A percentile compares a stretch with the other conserved stretches of the same genome.
phyloP scores from a whole-genome alignment of 2,329 filamentous ascomycete species.

The Penicillium sp. region DNA sequence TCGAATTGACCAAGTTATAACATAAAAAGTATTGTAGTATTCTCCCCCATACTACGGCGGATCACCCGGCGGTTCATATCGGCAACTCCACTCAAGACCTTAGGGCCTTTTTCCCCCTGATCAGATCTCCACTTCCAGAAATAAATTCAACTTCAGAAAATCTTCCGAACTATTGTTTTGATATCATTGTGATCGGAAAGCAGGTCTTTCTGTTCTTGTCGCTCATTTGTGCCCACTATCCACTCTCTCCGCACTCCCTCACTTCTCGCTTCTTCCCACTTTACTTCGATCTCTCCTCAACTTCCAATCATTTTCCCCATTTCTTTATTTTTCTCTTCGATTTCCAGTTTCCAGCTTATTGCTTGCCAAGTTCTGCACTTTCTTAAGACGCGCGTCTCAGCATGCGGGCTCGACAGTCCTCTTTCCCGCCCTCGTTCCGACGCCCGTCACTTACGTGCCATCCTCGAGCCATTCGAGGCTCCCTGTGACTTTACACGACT shows the following conservation, averaged over 20 bases:
- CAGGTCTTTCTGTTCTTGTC: conserved; percentile 6
- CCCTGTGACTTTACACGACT: conserved; percentile 14
- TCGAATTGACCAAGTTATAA: background rate
- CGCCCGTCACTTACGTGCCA: conserved; percentile 23
- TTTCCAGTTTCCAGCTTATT: background rate
- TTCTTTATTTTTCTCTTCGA: background rate
- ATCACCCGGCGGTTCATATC: conserved; percentile 4
- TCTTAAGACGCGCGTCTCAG: conserved; percentile 26
- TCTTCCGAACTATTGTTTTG: conserved; percentile 5
- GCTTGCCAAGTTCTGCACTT: conserved; percentile 8
- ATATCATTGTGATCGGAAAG: conserved; percentile 6
- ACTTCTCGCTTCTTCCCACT: background rate
- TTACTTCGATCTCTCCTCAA: background rate
- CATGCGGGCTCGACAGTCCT: conserved; percentile 30
- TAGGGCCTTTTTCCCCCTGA: conserved; percentile 3
- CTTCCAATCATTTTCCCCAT: background rate
- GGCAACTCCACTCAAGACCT: conserved; percentile 1
- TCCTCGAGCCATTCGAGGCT: conserved; percentile 11
- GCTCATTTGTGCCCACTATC: conserved; percentile 3
- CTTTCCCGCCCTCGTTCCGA: conserved; percentile 23
- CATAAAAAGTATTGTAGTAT: too few relatives aligned
- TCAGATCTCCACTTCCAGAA: conserved; percentile 7
- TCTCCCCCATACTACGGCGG: conserved; percentile 2
- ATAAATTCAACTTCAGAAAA: conserved; percentile 9
- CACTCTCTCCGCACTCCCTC: conserved; percentile 4